These are phyloP conservation scores for Yamadazyma aaseri DNA, from an alignment of 1,139 yeast genomes.

Conservation along the genomic window DNA sequence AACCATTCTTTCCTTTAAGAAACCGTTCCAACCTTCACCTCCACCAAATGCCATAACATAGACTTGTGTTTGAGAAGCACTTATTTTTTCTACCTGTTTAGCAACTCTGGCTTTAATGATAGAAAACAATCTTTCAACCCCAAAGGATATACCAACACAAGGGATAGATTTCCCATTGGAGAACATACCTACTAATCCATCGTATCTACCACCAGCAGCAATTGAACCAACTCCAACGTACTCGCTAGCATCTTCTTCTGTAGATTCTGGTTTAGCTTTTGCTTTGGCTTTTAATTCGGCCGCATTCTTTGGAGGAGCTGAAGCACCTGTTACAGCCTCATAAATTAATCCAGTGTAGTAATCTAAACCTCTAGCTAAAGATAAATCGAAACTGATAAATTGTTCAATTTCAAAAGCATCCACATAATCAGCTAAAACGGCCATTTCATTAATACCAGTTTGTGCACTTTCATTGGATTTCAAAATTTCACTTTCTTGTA, in stretches of 20 bases:
- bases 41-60: slow-evolving; percentile 98
- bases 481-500: slow-evolving; percentile 58
- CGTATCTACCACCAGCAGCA: slow-evolving; percentile 99
- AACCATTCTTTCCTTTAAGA: slow-evolving; percentile 85
- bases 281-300: slow-evolving; percentile 60
- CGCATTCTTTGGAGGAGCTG: slow-evolving; percentile 90
- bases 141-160: slow-evolving; percentile 95
- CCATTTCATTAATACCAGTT: slow-evolving; percentile 80
- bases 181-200: slow-evolving; percentile 94
- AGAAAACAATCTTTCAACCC: slow-evolving; percentile 92
- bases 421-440: slow-evolving; percentile 67
- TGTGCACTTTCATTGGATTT: slow-evolving; percentile 67
- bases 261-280: slow-evolving; percentile 65
- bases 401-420: slow-evolving; percentile 73
- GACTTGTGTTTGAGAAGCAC: slow-evolving; percentile 87
- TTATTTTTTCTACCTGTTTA: slow-evolving; percentile 54
- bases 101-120: slow-evolving; percentile 74
- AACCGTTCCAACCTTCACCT: slow-evolving; percentile 93
- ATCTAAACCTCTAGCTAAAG: slow-evolving; percentile 95
- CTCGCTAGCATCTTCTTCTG: slow-evolving; percentile 90
- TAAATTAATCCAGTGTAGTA: slow-evolving; percentile 95
- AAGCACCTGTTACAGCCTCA: slow-evolving; percentile 91
- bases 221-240: slow-evolving; percentile 98
- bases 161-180: slow-evolving; percentile 92
- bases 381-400: slow-evolving; percentile 79